These are phyloP conservation scores for Xerocomellus dryophilus DNA, from an alignment of 768 basidiomycete genomes.

Conservation along the genomic window DNA sequence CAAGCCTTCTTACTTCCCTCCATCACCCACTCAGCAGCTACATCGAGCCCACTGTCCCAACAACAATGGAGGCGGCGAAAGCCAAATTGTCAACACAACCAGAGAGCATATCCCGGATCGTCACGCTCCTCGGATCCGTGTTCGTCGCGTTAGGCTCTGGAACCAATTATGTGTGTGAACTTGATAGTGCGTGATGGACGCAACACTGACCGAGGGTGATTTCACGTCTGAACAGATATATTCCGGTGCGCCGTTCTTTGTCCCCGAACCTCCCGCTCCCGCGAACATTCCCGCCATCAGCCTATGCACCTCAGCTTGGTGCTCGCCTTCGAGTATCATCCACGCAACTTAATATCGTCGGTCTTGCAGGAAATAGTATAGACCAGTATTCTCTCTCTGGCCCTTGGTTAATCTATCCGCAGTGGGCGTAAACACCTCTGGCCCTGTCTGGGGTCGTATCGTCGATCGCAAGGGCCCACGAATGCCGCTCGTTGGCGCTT, in stretches of 20 bases:
- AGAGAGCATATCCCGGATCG: slow-evolving; percentile 36
- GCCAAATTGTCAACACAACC: slow-evolving; percentile 20
- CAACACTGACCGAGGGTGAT: background rate
- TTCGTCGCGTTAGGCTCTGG: slow-evolving; percentile 62
- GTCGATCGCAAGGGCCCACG: slow-evolving; percentile 74
- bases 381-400: background rate
- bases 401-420: background rate
- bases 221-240: slow-evolving; percentile 21
- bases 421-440: slow-evolving; percentile 77
- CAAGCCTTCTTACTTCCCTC: background rate
- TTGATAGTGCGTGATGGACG: background rate
- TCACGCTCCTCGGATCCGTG: slow-evolving; percentile 53
- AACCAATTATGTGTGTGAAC: slow-evolving; percentile 65
- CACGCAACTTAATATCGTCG: slow-evolving; percentile 80
- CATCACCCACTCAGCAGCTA: background rate
- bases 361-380: slow-evolving; percentile 74
- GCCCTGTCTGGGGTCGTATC: slow-evolving; percentile 76
- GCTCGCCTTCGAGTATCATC: slow-evolving; percentile 71
- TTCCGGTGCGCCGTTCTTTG: slow-evolving; percentile 22
- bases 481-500: slow-evolving; percentile 58
- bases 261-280: too few species aligned
- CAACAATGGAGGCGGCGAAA: slow-evolving; percentile 7
- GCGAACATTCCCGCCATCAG: slow-evolving; percentile 38
- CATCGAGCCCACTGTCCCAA: background rate
- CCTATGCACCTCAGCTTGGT: slow-evolving; percentile 86